These are phyloP conservation scores for Rubus parviflorus DNA, from an alignment of 306 rosid species.

Conservation along the genomic window DNA sequence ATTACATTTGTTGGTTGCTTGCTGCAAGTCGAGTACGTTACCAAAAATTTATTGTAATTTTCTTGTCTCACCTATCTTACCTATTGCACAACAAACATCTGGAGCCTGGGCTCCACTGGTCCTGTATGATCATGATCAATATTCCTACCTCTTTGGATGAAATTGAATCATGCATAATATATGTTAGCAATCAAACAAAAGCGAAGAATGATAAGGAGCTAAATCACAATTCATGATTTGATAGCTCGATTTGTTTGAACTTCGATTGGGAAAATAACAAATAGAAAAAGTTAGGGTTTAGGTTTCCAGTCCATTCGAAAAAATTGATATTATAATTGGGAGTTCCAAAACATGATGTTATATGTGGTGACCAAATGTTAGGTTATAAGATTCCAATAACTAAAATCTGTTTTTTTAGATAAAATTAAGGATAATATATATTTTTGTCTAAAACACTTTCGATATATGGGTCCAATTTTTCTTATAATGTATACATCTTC, in stretches of 20 bases:
- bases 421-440: neutral
- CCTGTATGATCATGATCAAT: neutral
- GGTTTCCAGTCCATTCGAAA: neutral
- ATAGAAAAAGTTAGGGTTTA: neutral
- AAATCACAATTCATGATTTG: neutral
- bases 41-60: neutral
- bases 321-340: neutral
- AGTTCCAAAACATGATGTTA: neutral
- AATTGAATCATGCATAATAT: neutral
- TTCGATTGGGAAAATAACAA: neutral
- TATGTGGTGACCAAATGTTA: neutral
- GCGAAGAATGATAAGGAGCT: neutral
- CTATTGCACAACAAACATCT: neutral
- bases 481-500: neutral
- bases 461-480: neutral
- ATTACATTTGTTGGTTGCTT: neutral
- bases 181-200: neutral
- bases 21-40: neutral
- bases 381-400: neutral
- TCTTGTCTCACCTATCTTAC: slow-evolving; percentile 7
- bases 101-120: neutral
- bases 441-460: neutral
- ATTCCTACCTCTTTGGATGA: neutral
- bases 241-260: neutral
- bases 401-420: neutral